Base-by-base conservation (phyloP, 108 stramenopile species). In the Aureococcus anophagefferens region DNA sequence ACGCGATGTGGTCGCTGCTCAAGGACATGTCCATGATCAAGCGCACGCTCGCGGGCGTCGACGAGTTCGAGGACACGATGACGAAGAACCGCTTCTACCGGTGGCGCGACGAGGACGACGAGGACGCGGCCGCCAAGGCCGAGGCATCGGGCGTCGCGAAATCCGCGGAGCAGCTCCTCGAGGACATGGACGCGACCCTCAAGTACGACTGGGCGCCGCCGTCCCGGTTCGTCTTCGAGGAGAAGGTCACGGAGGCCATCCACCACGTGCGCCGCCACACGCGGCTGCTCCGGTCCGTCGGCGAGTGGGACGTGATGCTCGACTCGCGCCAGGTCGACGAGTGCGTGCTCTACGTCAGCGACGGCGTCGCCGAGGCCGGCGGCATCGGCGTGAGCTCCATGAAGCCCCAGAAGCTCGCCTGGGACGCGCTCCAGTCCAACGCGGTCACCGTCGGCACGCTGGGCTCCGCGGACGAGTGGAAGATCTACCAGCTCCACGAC, bases 41-140 rank as follows among this genome's bases (percentile, higher is more conserved):
- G 35, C 18, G 70, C 5, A n/a, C 63, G 15, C 63, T 35, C 14
- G 70, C 40, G 0, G 70, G 63, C 33, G 62, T 37, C 40, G 35
- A 63, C 32, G 70, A 71, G 70, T 35, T 64, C 62, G 70, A 71
- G 70, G 70, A 71, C 63, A 46, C 34, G 0, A 62, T 63, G 4
- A 71, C 70, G 17, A 71, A 71, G 30, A 71, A 71, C 35, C n/a
- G 30, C 35, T 71, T 71, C 70, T 71, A 71, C n/a, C 34, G 29
- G 0, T 35, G 63, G 62, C 18, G 63, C 21, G 63, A 32, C 35
- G 4, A 14, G 18, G 36, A 67, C 36, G 35, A 18, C 35, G 66
- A 67, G 35, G 40, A 44, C 40, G 40, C 40, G 40, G 40, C 40
- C 40, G 40, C 13, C 40, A 44, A 13, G 13, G n/a, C n/a, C n/a